A percentile compares a stretch with the other conserved stretches of the same genome.
These are phyloP conservation scores for Candida pseudoviswanathii DNA, from an alignment of 1,139 yeast species.

Conservation along the genomic window DNA sequence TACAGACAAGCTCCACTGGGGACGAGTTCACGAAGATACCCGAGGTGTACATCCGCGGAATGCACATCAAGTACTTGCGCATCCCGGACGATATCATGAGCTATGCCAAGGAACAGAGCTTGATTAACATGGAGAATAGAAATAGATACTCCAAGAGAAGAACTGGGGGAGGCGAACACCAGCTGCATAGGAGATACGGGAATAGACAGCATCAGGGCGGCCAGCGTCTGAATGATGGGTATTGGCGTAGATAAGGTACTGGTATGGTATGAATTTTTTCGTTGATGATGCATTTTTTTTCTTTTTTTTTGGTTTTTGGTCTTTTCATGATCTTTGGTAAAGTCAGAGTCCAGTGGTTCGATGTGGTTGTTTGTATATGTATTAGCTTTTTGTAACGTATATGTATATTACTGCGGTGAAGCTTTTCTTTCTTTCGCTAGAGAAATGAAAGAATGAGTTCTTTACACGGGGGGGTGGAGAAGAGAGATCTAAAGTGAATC, in stretches of 20 bases:
- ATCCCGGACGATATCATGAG: conserved; percentile 68
- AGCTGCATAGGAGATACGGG: conserved; percentile 9
- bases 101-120: conserved; percentile 71
- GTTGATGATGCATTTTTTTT: background rate
- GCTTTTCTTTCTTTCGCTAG: background rate
- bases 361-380: background rate
- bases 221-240: conserved; percentile 5
- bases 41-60: conserved; percentile 86
- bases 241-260: conserved; percentile 2
- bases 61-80: conserved; percentile 56
- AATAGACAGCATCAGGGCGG: conserved; percentile 7
- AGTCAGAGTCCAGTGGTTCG: too few relatives aligned
- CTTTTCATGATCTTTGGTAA: too few relatives aligned
- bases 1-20: conserved; percentile 71
- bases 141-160: conserved; percentile 52
- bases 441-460: background rate
- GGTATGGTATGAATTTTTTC: background rate
- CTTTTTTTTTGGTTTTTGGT: conserved; percentile 1
- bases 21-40: conserved; percentile 67
- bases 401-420: background rate
- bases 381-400: conserved; percentile 1
- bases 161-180: conserved; percentile 25
- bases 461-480: background rate
- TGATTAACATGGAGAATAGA: conserved; percentile 53
- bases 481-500: background rate